Evolutionary conservation across 768 basidiomycete species (phyloP), one percentile per base, ranked within the genome.

Genomic region (Naganishia antarctica): DNA sequence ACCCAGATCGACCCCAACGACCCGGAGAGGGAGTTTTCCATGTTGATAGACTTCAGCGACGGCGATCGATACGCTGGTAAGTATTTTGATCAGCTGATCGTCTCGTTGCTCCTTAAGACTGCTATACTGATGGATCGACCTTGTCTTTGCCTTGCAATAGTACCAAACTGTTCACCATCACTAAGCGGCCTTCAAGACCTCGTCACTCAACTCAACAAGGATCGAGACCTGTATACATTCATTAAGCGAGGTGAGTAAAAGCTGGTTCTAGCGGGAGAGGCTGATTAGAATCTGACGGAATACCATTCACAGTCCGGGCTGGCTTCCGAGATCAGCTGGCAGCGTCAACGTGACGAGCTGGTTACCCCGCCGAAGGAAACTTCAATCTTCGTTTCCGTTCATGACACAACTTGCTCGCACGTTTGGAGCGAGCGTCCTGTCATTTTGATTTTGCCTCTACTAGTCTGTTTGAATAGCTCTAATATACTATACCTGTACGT

Each of bases 121-220:
- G 32, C 31, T 26, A 46, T 8, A 34, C 34, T n/a, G 50, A n/a
- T n/a, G n/a, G n/a, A n/a, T n/a, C 34, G 34, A 37, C 34, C 8
- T 37, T 37, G 34, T 15, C n/a, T n/a, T n/a, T n/a, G 34, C 15
- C 8, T 7, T 37, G 34, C 7, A 37, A 7, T 70, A 93, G 91
- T 92, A 0, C 82, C 89, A n/a, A 89, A 87, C 25, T 85, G 85
- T 6, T 86, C 85, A 8, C 91, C 90, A 0, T 81, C 82, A 9
- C 79, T 92, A 4, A 83, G 87, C 0, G 79, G 82, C 0, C 79
- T 93, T 47, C 83, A 86, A 0, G 82, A 87, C 18, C 79, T 92
- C 7, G 79, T 92, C 28, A 84, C 84, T 49, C 82, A 83, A 31
- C 82, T 93, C 44, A 90, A 90, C 70, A 82, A 83, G 23, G 84